Conservation (phyloP, 2,329 filamentous ascomycete genomes). For the Aureobasidium namibiae region DNA sequence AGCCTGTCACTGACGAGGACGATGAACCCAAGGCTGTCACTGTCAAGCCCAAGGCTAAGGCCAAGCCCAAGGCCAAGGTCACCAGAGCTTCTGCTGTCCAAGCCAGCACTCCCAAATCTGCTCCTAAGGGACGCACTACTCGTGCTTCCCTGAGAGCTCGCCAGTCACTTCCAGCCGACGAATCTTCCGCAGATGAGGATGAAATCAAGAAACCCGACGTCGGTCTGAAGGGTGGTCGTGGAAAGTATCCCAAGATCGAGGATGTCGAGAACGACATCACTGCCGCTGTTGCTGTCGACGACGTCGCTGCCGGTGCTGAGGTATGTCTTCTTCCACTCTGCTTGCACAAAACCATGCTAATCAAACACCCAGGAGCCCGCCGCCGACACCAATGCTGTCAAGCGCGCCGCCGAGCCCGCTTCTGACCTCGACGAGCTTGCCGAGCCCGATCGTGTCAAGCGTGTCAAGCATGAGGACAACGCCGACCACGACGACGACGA, state of each 20-base stretch:
- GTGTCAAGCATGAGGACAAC: no score
- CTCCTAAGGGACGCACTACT: not conserved
- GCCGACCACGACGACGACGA: no score
- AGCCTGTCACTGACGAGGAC: not conserved
- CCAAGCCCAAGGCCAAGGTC: not conserved
- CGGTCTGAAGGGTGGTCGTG: not conserved
- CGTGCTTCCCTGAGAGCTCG: not conserved
- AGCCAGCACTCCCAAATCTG: not conserved
- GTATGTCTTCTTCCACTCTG: not conserved
- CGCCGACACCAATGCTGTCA: not conserved
- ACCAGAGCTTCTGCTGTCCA: not conserved
- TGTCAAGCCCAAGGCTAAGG: not conserved
- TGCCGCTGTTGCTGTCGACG: not conserved
- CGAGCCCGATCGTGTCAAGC: not conserved
- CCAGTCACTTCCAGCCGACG: not conserved
- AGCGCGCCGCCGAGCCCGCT: not conserved
- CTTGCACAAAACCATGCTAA: not conserved
- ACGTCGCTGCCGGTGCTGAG: not conserved
- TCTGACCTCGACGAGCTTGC: not conserved
- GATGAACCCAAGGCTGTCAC: not conserved
- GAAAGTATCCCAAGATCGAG: not conserved
- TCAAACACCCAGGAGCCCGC: not conserved
- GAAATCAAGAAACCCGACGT: not conserved
- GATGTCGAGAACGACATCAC: not conserved
- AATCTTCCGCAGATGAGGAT: not conserved